Evolutionary conservation across 139 green algal species (phyloP).

Genomic region (Gonium pectorale): DNA sequence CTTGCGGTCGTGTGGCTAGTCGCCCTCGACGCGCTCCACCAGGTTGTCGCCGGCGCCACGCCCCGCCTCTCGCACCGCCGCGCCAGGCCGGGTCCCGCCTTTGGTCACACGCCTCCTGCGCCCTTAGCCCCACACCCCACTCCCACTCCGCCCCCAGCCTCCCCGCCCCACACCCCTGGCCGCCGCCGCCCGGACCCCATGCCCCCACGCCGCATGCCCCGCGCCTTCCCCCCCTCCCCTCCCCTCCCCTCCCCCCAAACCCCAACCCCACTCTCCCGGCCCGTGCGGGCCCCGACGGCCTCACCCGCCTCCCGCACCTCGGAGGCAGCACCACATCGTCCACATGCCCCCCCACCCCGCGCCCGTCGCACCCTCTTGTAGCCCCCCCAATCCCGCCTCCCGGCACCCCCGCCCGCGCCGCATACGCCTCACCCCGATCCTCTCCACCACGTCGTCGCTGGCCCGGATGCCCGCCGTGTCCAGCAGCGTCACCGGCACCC

Average conservation of each 20-base stretch:
- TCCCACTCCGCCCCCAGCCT: not conserved
- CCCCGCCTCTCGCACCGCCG: no score
- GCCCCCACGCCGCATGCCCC: no score
- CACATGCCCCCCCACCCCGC: no score
- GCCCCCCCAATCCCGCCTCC: not conserved
- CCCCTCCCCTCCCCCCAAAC: not conserved
- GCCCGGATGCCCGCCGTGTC: slow-evolving; percentile 82
- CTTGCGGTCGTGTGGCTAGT: no score
- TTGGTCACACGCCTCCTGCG: not conserved
- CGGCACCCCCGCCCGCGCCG: not conserved
- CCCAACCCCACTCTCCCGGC: no score
- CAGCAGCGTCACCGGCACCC: slow-evolving; percentile 92
- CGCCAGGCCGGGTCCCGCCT: no score
- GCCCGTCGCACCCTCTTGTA: not conserved
- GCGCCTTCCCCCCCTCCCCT: not conserved
- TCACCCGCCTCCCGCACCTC: no score
- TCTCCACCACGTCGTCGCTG: slow-evolving; percentile 85
- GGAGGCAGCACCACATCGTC: no score
- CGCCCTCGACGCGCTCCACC: no score
- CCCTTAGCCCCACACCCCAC: not conserved
- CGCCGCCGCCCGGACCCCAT: no score
- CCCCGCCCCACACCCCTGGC: not conserved
- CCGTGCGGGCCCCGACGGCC: no score
- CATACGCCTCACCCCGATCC: slow-evolving; percentile 82
- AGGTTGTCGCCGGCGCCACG: no score